Evolutionary conservation across 225 moss, liverwort and hornwort species (phyloP), one percentile per base, ranked within the genome.

Genomic region (Physcomitrellopsis africana): DNA sequence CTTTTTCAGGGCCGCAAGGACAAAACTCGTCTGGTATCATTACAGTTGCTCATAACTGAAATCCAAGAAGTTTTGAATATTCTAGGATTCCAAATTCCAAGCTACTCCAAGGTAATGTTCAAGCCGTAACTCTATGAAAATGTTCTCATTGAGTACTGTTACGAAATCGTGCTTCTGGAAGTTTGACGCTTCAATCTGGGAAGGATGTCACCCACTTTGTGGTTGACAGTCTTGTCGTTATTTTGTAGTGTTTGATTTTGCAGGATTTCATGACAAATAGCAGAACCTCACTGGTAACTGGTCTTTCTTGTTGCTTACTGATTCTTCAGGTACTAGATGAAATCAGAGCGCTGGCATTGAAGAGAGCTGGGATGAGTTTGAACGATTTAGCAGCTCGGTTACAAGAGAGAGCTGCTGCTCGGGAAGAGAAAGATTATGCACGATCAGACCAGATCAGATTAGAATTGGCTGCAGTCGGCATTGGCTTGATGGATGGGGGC

Each of bases 401-500:
- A 65, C 85, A 88, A 65, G 93, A 95, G 77, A 85, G 99, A 79
- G 89, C 93, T 62, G 90, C 76, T 41, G 95, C 99, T 41, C 81
- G 99, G 69, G 95, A 81, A 70, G 89, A 88, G 7, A 95, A 95
- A 68, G 93, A 99, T 14, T 99, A 90, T 85, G 93, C 90, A 54
- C 83, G 85, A 43, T 99, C 99, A 18, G 95, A 99, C 79, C 86
- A 76, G 68, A 95, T 95, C 57, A 89, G 99, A 53, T 79, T 86
- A 73, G 92, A 99, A 59, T 80, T 99, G 67, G 89, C 93, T 74
- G 84, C 82, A n/a, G 63, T 86, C 24, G 95, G 99, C 47, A 95
- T 99, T 73, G 87, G 92, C 4, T 84, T 99, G 70, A 99, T 99
- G 99, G 99, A 99, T 86, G 99, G 99, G 22, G 99, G 95, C 8